A percentile compares a stretch with the other conserved stretches of the same genome.
Evolutionary conservation across 495 filamentous ascomycete genomes (phyloP).

Genomic region (Amphirosellinia nigrospora): DNA sequence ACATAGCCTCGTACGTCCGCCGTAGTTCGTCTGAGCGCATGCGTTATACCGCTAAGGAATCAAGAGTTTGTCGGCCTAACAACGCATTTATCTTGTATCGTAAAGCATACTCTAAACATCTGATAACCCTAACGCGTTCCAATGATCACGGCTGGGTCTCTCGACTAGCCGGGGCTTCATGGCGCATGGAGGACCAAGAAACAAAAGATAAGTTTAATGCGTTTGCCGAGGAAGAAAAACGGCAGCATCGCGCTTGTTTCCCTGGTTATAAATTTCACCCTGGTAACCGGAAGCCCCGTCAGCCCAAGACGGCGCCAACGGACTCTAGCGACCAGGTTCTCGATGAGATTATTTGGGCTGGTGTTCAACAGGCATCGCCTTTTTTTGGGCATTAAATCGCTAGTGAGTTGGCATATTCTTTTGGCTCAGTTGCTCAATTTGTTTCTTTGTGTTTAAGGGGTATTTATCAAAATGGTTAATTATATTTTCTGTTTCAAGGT

Average conservation of each 20-base stretch:
- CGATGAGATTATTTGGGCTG: background rate
- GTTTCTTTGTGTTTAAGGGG: no score
- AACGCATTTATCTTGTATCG: slow-evolving; percentile 17
- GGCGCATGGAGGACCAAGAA: background rate
- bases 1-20: background rate
- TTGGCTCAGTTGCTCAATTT: background rate
- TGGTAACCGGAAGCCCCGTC: background rate
- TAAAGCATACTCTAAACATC: background rate
- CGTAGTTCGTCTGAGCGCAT: background rate
- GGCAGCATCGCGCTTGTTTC: background rate
- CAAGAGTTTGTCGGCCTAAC: background rate
- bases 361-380: background rate
- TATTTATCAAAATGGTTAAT: no score
- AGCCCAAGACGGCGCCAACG: background rate
- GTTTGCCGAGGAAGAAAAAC: background rate
- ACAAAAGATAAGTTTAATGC: background rate
- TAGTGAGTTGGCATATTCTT: background rate
- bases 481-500: no score
- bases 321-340: background rate
- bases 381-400: background rate
- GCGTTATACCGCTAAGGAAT: no score
- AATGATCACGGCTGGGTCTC: background rate
- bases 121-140: background rate
- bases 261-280: background rate
- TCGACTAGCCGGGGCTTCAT: background rate